Evolutionary conservation across 768 basidiomycete genomes (phyloP).

Genomic region (Lentinula sp.): DNA sequence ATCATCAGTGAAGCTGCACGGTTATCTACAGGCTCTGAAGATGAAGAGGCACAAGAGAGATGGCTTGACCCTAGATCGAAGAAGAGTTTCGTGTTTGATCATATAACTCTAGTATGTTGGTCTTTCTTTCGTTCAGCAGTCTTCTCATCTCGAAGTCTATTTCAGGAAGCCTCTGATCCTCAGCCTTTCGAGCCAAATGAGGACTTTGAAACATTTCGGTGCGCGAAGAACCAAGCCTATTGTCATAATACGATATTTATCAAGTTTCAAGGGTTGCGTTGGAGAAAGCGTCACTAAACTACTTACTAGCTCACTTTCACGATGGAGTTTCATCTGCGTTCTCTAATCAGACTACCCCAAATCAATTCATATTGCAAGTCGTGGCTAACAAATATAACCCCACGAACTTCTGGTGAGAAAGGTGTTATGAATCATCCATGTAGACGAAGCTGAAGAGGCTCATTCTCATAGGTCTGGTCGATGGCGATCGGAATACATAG

Average conservation of each 20-base stretch:
- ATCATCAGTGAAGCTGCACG: slow-evolving; percentile 75
- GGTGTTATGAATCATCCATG: not conserved
- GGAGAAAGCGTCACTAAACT: slow-evolving; percentile 58
- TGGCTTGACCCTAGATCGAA: slow-evolving; percentile 83
- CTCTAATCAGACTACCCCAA: slow-evolving; percentile 36
- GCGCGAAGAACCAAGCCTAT: slow-evolving; percentile 11
- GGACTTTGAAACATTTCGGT: slow-evolving; percentile 77
- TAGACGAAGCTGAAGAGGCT: not conserved
- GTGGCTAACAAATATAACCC: slow-evolving; percentile 98
- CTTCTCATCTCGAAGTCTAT: not conserved
- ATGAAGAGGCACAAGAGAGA: slow-evolving; percentile 50
- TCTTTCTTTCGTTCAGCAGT: not conserved
- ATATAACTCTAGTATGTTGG: slow-evolving; percentile 66
- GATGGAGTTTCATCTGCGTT: slow-evolving; percentile 77
- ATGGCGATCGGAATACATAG: slow-evolving; percentile 84
- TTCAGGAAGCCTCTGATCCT: slow-evolving; percentile 73
- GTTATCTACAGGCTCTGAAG: slow-evolving; percentile 29
- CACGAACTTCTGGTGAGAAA: slow-evolving; percentile 76
- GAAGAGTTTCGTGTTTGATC: slow-evolving; percentile 79
- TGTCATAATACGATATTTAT: not conserved
- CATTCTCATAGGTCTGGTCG: slow-evolving; percentile 75
- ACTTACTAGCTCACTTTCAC: slow-evolving; percentile 77
- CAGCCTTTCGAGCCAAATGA: slow-evolving; percentile 55
- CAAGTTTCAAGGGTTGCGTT: slow-evolving; percentile 51
- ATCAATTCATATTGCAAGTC: slow-evolving; percentile 64